Percentiles rank a stretch among this genome's conserved stretches.
Conservation (phyloP, 2,329 filamentous ascomycete genomes). For the Penicillium sumatraense region DNA sequence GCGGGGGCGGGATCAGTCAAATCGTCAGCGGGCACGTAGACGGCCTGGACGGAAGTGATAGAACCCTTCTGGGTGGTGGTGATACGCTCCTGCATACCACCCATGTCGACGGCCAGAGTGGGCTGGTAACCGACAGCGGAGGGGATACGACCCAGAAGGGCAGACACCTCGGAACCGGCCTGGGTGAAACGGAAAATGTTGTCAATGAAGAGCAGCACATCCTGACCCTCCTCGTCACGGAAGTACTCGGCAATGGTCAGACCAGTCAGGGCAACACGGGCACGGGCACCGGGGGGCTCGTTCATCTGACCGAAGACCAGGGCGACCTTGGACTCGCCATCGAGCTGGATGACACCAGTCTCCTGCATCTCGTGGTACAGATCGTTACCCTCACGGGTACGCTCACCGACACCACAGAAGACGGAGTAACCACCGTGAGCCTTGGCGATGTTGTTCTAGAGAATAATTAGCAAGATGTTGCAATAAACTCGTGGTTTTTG, state of each 20-base stretch:
- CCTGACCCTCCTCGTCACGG: conserved; percentile 79
- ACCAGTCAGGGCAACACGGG: conserved; percentile 98
- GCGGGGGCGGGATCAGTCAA: conserved; percentile 99
- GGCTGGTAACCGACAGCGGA: conserved; percentile 99
- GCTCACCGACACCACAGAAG: conserved; percentile 99
- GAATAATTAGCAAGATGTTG: neutral
- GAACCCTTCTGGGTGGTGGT: conserved; percentile 99
- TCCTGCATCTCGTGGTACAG: conserved; percentile 99
- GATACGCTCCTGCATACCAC: conserved; percentile 99
- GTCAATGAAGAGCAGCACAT: conserved; percentile 99
- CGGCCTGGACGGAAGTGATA: conserved; percentile 99
- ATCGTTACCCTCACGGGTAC: conserved; percentile 99
- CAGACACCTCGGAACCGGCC: conserved; percentile 99
- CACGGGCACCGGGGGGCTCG: conserved; percentile 99
- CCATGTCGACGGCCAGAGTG: conserved; percentile 98
- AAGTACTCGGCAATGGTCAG: conserved; percentile 74
- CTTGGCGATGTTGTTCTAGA: conserved; percentile 98
- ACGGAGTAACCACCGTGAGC: conserved; percentile 99
- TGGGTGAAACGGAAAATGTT: conserved; percentile 99
- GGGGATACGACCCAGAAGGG: conserved; percentile 98
- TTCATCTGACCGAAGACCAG: conserved; percentile 99
- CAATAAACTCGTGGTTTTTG: too few relatives aligned
- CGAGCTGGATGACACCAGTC: conserved; percentile 98
- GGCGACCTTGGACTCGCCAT: conserved; percentile 99
- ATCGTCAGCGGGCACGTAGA: conserved; percentile 99